Evolutionary conservation across 2,329 filamentous ascomycete species (phyloP).

Genomic region (Dactylellina cionopaga): DNA sequence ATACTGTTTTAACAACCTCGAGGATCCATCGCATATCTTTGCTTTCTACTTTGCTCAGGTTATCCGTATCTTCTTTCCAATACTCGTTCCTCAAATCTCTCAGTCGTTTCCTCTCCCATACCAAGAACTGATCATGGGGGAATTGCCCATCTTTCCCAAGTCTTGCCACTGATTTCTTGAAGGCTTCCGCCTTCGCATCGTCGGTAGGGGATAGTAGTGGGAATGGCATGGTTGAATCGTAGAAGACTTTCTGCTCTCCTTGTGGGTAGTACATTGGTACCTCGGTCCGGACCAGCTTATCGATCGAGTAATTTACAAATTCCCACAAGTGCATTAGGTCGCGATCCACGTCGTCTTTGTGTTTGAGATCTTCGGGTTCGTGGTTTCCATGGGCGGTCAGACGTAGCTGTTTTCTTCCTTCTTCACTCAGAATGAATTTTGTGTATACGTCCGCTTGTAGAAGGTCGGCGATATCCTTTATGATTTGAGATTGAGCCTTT

Average conservation of each 20-base stretch:
- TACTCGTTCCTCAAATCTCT: constrained; percentile 49
- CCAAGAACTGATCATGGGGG: constrained; percentile 45
- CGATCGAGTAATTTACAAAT: constrained; percentile 49
- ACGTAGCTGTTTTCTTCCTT: constrained; percentile 45
- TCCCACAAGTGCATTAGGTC: constrained; percentile 53
- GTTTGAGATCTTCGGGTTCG: constrained; percentile 48
- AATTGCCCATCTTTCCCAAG: constrained; percentile 40
- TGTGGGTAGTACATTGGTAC: constrained; percentile 51
- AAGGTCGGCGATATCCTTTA: constrained; percentile 48
- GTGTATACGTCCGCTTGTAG: constrained; percentile 37
- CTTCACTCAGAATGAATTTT: constrained; percentile 33
- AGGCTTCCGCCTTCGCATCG: constrained; percentile 27
- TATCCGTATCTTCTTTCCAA: constrained; percentile 52
- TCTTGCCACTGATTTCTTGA: constrained; percentile 30
- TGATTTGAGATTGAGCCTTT: constrained; percentile 34
- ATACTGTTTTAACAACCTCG: constrained; percentile 47
- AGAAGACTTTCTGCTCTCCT: constrained; percentile 29
- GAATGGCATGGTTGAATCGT: constrained; percentile 38
- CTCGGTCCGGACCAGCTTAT: constrained; percentile 36
- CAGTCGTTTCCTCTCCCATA: constrained; percentile 43
- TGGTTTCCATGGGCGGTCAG: constrained; percentile 48
- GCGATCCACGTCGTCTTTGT: constrained; percentile 44
- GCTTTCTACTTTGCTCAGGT: constrained; percentile 49
- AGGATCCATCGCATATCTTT: constrained; percentile 53
- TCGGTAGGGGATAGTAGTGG: constrained; percentile 32